phyloP scores from a whole-genome alignment of 805 yeast genomes.

The Suhomyces sp. region DNA sequence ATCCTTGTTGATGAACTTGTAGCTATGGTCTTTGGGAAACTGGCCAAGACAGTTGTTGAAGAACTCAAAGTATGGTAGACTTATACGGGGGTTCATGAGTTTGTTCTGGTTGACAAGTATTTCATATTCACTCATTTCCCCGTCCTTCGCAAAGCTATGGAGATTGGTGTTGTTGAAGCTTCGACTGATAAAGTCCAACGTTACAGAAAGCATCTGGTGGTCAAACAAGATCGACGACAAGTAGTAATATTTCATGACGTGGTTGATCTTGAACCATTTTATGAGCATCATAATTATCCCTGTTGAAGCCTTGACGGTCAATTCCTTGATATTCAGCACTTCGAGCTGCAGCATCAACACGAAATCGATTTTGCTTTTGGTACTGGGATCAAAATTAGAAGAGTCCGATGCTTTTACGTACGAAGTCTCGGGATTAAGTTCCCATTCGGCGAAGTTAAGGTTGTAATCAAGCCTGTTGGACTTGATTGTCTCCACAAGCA shows the following conservation, averaged over 20 bases:
- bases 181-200: conserved; percentile 31
- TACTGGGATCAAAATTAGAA: conserved; percentile 7
- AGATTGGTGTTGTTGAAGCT: conserved; percentile 36
- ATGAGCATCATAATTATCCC: conserved; percentile 52
- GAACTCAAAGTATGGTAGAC: conserved; percentile 31
- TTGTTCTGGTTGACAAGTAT: conserved; percentile 35
- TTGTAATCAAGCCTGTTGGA: conserved; percentile 42
- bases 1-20: conserved; percentile 28
- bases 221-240: conserved; percentile 72
- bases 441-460: conserved; percentile 34
- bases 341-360: conserved; percentile 47
- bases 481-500: conserved; percentile 61
- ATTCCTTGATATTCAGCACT: conserved; percentile 57
- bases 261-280: conserved; percentile 78
- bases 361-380: conserved; percentile 19
- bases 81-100: conserved; percentile 37
- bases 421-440: conserved; percentile 32
- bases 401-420: conserved; percentile 15
- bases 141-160: conserved; percentile 18
- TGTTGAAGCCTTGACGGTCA: conserved; percentile 56
- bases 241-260: conserved; percentile 76
- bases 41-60: conserved; percentile 33
- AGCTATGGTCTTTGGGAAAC: conserved; percentile 13
- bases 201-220: conserved; percentile 47
- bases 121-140: conserved; percentile 28